Conservation (phyloP, 164 flowering plant species). For the Taxillus chinensis region DNA sequence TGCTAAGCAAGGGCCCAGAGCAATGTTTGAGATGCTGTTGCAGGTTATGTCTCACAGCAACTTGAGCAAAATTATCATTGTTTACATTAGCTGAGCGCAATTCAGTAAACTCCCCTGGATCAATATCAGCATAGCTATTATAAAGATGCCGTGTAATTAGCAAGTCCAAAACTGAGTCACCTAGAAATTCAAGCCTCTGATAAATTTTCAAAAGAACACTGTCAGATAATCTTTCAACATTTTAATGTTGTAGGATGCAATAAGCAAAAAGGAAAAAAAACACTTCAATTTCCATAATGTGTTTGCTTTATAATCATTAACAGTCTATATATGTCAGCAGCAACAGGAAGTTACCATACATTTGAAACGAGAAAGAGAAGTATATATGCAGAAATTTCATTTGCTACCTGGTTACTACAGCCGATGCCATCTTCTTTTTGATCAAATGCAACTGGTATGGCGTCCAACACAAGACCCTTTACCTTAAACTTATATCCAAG, state of each 20-base stretch:
- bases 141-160: slow-evolving; percentile 79
- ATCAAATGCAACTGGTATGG: slow-evolving; percentile 67
- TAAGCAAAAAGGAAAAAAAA: not conserved
- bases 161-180: slow-evolving; percentile 81
- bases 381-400: not conserved
- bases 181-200: slow-evolving; percentile 95
- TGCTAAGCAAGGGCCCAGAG: slow-evolving; percentile 44
- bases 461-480: slow-evolving; percentile 76
- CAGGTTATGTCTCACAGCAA: slow-evolving; percentile 51
- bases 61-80: slow-evolving; percentile 84
- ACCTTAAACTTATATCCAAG: slow-evolving; percentile 44
- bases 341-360: too few species aligned
- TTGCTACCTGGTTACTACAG: slow-evolving; percentile 66
- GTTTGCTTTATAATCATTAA: too few species aligned
- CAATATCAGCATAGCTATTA: slow-evolving; percentile 48
- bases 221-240: not conserved
- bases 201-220: slow-evolving; percentile 10
- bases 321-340: too few species aligned
- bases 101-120: slow-evolving; percentile 87
- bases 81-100: slow-evolving; percentile 86
- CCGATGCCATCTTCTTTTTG: slow-evolving; percentile 44
- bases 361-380: not conserved
- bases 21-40: slow-evolving; percentile 65
- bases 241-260: not conserved
- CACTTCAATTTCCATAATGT: too few species aligned